Conservation (phyloP, 164 flowering plant species). For the Litsea cubeba region DNA sequence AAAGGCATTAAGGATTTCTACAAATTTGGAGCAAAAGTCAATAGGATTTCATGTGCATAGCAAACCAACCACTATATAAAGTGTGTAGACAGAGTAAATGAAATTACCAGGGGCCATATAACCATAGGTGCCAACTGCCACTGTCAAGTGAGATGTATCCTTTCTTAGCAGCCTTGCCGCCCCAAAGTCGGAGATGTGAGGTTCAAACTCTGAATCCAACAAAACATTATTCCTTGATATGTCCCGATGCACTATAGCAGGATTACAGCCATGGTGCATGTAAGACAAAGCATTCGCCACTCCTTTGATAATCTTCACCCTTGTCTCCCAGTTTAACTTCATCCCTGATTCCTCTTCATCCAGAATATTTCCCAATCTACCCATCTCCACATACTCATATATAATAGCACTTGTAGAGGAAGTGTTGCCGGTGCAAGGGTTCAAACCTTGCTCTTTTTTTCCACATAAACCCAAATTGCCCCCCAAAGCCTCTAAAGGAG, state of each 20-base stretch:
- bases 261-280: slow-evolving; percentile 10
- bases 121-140: slow-evolving; percentile 7
- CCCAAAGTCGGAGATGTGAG: slow-evolving; percentile 25
- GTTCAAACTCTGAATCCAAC: slow-evolving; percentile 17
- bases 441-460: too few relatives aligned
- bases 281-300: slow-evolving; percentile 25
- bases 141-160: slow-evolving; percentile 3
- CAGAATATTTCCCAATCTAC: slow-evolving; percentile 16
- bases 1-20: too few relatives aligned
- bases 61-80: too few relatives aligned
- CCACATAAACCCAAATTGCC: too few relatives aligned
- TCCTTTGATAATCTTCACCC: slow-evolving; percentile 23
- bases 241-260: slow-evolving; percentile 11
- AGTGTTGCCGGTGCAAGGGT: too few relatives aligned
- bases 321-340: slow-evolving; percentile 18
- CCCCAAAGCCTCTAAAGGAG: too few relatives aligned
- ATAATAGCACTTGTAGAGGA: too few relatives aligned
- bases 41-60: too few relatives aligned
- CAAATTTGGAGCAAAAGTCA: too few relatives aligned
- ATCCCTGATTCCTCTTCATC: not conserved
- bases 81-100: not conserved
- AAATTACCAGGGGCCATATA: slow-evolving; percentile 16
- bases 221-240: slow-evolving; percentile 20
- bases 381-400: slow-evolving; percentile 32
- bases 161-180: slow-evolving; percentile 16